A percentile compares a stretch with the other conserved stretches of the same genome.
These are phyloP conservation scores for Aspergillus saccharolyticus DNA, from an alignment of 495 filamentous ascomycete species.

Conservation along the genomic window DNA sequence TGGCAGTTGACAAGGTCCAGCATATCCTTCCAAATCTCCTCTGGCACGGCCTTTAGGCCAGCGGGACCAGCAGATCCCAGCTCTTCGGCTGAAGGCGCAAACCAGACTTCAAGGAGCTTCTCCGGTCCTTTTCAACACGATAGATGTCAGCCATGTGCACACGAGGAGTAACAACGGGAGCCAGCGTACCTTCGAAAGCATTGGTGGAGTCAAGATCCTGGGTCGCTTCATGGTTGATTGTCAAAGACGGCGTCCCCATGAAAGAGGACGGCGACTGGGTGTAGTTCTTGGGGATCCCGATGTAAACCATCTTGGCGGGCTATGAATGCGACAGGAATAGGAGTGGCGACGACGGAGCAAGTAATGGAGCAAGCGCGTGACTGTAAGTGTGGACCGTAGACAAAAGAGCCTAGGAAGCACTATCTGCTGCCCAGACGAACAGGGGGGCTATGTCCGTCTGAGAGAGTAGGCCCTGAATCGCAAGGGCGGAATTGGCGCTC, in stretches of 20 bases:
- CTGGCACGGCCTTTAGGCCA: constrained; percentile 81
- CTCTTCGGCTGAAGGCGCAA: constrained; percentile 74
- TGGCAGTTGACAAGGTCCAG: constrained; percentile 97
- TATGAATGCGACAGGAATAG: constrained; percentile 4
- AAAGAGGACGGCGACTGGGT: constrained; percentile 72
- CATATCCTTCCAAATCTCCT: constrained; percentile 92
- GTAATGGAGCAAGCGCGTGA: constrained; percentile 23
- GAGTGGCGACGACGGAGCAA: constrained; percentile 1
- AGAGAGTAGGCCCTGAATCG: constrained; percentile 88
- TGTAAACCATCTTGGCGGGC: constrained; percentile 71
- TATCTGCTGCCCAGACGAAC: constrained; percentile 82
- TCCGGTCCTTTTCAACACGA: constrained; percentile 66
- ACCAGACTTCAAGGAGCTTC: constrained; percentile 99
- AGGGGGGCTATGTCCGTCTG: constrained; percentile 73
- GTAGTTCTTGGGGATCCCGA: constrained; percentile 71
- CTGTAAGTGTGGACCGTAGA: constrained; percentile 28
- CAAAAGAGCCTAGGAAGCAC: constrained; percentile 51
- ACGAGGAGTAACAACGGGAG: background rate
- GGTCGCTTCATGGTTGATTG: constrained; percentile 94
- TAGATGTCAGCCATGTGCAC: background rate
- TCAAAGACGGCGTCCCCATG: constrained; percentile 76
- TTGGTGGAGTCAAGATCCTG: constrained; percentile 92
- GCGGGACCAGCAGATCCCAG: constrained; percentile 62
- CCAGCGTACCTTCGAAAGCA: constrained; percentile 80
- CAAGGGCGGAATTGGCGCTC: constrained; percentile 55